Base-by-base conservation (phyloP, 2,329 filamentous ascomycete species). In the Paraconiothyrium brasiliense region DNA sequence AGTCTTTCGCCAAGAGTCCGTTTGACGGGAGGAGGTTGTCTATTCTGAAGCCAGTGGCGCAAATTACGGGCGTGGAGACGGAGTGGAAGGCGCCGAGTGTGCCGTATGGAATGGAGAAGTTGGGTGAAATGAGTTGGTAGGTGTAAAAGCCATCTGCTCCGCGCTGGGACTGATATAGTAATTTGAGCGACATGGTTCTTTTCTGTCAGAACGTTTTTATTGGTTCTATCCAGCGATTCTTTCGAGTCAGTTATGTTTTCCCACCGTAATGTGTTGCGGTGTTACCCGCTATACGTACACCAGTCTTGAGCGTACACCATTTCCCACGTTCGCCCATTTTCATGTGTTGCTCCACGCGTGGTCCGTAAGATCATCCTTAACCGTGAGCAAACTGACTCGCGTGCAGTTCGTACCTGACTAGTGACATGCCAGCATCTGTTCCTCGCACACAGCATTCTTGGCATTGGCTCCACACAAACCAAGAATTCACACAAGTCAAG, bases 11-110 rank as follows among this genome's bases (percentile, higher is more conserved):
- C 14, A 63, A 65, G 24, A 71, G 68, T 24, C 62, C 62, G 10
- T 67, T 65, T n/a, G 71, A 65, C 11, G 72, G 73, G 1, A 66
- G 65, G 54, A 65, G 57, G 9, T 65, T 75, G 27, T 67, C 67
- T n/a, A 62, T 75, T 9, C 56, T 75, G 20, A 67, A 67, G 37
- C 72, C 73, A 1, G 66, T 71, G 2, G 64, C 70, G 30, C 24
- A 49, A 4, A 49, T 49, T 39, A 70, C 65, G 37, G 70, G 66
- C 2, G 66, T 60, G 16, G 62, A 57, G 0, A 58, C 62, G 1
- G 62, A 64, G 46, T 70, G 67, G 67, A 20, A 44, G 22, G 57
- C 41, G 7, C 57, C 66, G 0, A 65, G 64, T 54, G 66, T 65
- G n/a, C 62, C 66, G 20, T 68, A 70, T 27, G 64, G 64, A 0